A percentile compares a stretch with the other conserved stretches of the same genome.
phyloP scores from a whole-genome alignment of 2,329 filamentous ascomycete genomes.

The Drechslerella coelobrocha region DNA sequence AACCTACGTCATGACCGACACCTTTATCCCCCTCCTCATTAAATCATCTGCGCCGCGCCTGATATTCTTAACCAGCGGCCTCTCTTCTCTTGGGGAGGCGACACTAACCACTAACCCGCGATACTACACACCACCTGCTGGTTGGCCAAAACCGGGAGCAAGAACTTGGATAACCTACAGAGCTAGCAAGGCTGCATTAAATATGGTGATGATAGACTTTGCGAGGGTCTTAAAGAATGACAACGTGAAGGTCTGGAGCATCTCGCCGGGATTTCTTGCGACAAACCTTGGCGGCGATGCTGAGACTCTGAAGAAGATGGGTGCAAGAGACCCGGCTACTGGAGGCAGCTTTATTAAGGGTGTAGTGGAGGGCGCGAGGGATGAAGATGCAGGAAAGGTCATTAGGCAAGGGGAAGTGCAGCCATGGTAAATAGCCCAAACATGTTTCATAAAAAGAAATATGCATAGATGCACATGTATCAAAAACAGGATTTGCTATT shows the following conservation, averaged over 20 bases:
- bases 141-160: conserved; percentile 60
- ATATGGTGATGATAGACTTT: conserved; percentile 64
- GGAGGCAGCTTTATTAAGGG: conserved; percentile 59
- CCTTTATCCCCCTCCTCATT: conserved; percentile 61
- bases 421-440: conserved; percentile 54
- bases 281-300: conserved; percentile 60
- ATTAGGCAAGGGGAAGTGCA: conserved; percentile 56
- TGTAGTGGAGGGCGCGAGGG: conserved; percentile 60
- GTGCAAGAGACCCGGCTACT: conserved; percentile 57
- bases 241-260: conserved; percentile 62
- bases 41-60: conserved; percentile 61
- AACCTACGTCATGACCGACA: conserved; percentile 59
- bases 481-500: neutral
- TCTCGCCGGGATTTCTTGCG: conserved; percentile 63
- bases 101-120: conserved; percentile 34
- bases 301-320: conserved; percentile 53
- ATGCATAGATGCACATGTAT: neutral
- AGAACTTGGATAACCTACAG: conserved; percentile 57
- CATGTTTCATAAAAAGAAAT: neutral
- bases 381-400: conserved; percentile 59
- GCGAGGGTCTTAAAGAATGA: conserved; percentile 60
- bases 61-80: conserved; percentile 63
- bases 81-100: conserved; percentile 57
- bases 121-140: conserved; percentile 52
- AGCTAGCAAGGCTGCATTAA: conserved; percentile 60